Evolutionary conservation across 2,329 filamentous ascomycete genomes (phyloP), one percentile per base, ranked within the genome.

Genomic region (Cladobotryum protrusum): DNA sequence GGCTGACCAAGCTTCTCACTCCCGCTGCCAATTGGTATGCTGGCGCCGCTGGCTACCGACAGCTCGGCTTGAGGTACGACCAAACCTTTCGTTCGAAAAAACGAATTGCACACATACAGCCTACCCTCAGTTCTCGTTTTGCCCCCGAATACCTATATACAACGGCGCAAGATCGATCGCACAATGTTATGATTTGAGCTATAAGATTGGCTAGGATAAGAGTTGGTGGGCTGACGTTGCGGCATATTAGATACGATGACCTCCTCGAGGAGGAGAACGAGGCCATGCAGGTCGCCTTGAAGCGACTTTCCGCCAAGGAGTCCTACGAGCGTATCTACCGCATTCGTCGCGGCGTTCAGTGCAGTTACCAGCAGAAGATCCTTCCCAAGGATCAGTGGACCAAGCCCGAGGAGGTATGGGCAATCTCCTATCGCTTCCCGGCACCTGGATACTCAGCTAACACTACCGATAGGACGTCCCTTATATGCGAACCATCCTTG

Each of bases 311-410:
- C 52, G 81, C 89, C 64, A 89, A 95, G 78, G 89, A 93, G 69
- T 81, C 85, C 64, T 97, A 97, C 76, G 93, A 99, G 77, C 92
- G 93, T 70, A 83, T 97, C 70, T 99, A 90, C 85, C 91, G 93
- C 67, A 83, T 99, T 72, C 89, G 93, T 76, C 85, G 93, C 74
- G 92, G 93, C 64, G 85, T 95, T 74, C 93, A 99, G 75, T 76
- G 74, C 70, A 81, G 76, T 63, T 70, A 81, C 65, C 69, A 76
- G 63, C 82, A 85, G 70, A 82, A 83, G 73, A 72, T 85, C 55
- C 75, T 85, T 49, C 79, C 82, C 67, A 78, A 78, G 72, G 66
- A 74, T 33, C 68, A 82, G 66, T 82, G 79, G 79, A 81, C 76
- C 60, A 81, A 78, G 71, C 60, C 72, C 59, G 71, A 77, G 62